phyloP scores from a whole-genome alignment of 2,329 filamentous ascomycete genomes.

The Simplicillium aogashimaense region DNA sequence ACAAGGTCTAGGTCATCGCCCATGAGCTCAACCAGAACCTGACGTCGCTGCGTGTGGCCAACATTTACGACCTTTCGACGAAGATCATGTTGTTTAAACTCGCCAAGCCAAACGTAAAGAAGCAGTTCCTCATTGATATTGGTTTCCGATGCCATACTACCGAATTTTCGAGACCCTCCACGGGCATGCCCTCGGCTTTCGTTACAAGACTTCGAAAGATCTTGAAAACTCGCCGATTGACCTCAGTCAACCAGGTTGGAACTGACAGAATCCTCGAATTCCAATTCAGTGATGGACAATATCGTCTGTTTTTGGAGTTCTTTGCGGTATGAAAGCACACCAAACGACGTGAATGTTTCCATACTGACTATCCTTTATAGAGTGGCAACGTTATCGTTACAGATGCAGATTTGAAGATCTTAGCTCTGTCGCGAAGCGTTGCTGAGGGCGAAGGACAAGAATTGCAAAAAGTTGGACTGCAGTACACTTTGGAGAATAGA shows the following conservation, averaged over 20 bases:
- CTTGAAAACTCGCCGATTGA: conserved; percentile 78
- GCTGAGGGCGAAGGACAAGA: conserved; percentile 76
- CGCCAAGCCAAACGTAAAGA: conserved; percentile 76
- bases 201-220: conserved; percentile 78
- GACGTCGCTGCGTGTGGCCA: conserved; percentile 71
- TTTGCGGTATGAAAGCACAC: conserved; percentile 51
- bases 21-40: conserved; percentile 79
- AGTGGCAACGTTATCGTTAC: conserved; percentile 92
- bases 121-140: conserved; percentile 86
- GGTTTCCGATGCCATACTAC: conserved; percentile 95
- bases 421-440: conserved; percentile 73
- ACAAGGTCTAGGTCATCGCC: conserved; percentile 64
- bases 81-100: conserved; percentile 96
- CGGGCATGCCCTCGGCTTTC: conserved; percentile 74
- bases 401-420: conserved; percentile 70
- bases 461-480: conserved; percentile 64
- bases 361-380: conserved; percentile 10
- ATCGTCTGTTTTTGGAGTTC: conserved; percentile 85
- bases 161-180: conserved; percentile 78
- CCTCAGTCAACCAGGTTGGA: conserved; percentile 72
- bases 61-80: conserved; percentile 92
- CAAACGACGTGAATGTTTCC: no score
- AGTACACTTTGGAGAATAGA: conserved; percentile 70
- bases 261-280: conserved; percentile 92
- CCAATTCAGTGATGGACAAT: conserved; percentile 83